Evolutionary conservation across 2,329 filamentous ascomycete species (phyloP).

Genomic region (Scedosporium aurantiacum): DNA sequence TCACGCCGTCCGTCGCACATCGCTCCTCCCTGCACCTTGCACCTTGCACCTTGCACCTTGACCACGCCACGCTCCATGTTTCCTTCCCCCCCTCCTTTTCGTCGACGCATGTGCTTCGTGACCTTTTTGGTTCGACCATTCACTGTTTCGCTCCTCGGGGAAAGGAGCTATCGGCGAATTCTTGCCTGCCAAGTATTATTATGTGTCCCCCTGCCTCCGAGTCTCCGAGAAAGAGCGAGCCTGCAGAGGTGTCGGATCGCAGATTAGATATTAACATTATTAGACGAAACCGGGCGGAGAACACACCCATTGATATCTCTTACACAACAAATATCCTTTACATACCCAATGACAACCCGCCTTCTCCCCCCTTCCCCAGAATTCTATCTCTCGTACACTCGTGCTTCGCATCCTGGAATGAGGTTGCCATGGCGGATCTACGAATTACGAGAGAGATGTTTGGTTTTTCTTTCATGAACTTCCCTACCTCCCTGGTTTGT

Average conservation of each 20-base stretch:
- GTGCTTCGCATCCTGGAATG: too few species aligned
- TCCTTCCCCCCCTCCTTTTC: background rate
- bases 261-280: background rate
- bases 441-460: background rate
- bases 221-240: background rate
- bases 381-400: background rate
- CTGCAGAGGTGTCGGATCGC: background rate
- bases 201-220: background rate
- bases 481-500: background rate
- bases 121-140: background rate
- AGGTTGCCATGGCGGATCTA: background rate
- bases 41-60: too few species aligned
- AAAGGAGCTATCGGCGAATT: background rate
- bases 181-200: background rate
- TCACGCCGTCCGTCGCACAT: too few species aligned
- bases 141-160: background rate
- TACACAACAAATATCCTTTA: background rate
- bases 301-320: background rate
- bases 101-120: background rate
- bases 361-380: background rate
- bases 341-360: background rate
- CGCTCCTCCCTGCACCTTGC: too few species aligned
- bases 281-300: background rate
- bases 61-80: background rate
- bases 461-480: background rate